Evolutionary conservation across 768 basidiomycete genomes (phyloP), one percentile per base, ranked within the genome.

Genomic region (Termitomyces sp.): DNA sequence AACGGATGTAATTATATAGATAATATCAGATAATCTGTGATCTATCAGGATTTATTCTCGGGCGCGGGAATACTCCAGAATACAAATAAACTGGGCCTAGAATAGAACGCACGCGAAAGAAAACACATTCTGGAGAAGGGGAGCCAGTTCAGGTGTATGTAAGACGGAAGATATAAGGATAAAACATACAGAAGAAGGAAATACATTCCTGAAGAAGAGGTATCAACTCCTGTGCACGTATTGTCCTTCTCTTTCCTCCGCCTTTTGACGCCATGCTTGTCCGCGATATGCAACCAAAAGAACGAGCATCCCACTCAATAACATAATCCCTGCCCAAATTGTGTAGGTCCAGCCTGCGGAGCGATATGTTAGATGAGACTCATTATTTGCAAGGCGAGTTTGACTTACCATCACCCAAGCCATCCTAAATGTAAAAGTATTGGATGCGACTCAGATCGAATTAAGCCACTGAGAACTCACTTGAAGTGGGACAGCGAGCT

Each of bases 401-500:
- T 43, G 20, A 54, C 70, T 46, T 78, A 66, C 92, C 92, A 65
- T 94, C 92, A 0, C 92, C 92, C 35, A 92, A 74, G 0, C 80
- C 74, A 55, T 85, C 77, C 80, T 90, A 40, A 14, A 38, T 20
- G 14, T 54, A 22, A 32, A 50, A 26, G 35, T n/a, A 53, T 28
- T 46, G 44, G 43, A 38, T 28, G 58, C 38, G 55, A 20, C 44
- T n/a, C 12, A 18, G 35, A 20, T 6, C 30, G 33, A 51, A 58
- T 10, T 38, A 9, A 52, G 54, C 44, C 6, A n/a, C 7, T 35
- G 33, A 26, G 32, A 48, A 69, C 77, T 44, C 54, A 80, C 82
- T 77, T 88, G 86, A 14, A 94, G 73, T 0, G 90, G 90, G 0
- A 89, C 83, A 0, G 87, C 87, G 6, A 88, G 74, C 68, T 94